Base-by-base conservation (phyloP, 169 alveolate genomes). In the Cryptosporidium sp. region DNA sequence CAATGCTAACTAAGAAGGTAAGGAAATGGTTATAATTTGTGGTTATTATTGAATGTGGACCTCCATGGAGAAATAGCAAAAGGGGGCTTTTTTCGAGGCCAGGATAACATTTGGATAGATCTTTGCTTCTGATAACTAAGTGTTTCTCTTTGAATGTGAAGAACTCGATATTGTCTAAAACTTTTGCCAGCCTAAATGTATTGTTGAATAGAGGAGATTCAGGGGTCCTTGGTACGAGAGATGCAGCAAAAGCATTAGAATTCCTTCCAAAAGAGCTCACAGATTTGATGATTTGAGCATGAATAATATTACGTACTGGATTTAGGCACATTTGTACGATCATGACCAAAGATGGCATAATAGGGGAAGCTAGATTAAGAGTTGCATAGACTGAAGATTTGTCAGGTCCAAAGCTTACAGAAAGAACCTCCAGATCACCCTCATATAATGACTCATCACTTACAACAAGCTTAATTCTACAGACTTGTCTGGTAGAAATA, bases 311-410 rank as follows among this genome's bases (percentile, higher is more conserved):
- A 31, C 55, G 23, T 41, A 37, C 51, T 41, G 89, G 75, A 31
- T 65, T 62, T 59, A 80, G 18, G 18, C 26, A 3, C 59, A 80
- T 80, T 41, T 80, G 80, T 21, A 65, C 50, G 62, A 80, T 59
- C 73, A 80, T 80, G 0, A 67, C 65, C 59, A 80, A 39, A n/a
- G 89, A 80, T 12, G 89, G 89, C 67, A 80, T 80, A n/a, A 35
- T 80, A 3, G 89, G 89, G 3, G 89, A 80, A 26, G 69, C 1
- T 29, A 62, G 39, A 8, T 62, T 65, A 23, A 80, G 29, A 18
- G 68, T 26, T 39, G 75, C 73, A 37, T 33, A 80, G 3, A 59
- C 35, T 18, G 74, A 14, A 10, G 73, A 18, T 2, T 31, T 23
- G 4, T 80, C 51, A n/a, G 55, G 45, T 26, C 43, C 73, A 43